Evolutionary conservation across 2,329 filamentous ascomycete species (phyloP), one percentile per base, ranked within the genome.

Genomic region (Fusarium phyllophilum): DNA sequence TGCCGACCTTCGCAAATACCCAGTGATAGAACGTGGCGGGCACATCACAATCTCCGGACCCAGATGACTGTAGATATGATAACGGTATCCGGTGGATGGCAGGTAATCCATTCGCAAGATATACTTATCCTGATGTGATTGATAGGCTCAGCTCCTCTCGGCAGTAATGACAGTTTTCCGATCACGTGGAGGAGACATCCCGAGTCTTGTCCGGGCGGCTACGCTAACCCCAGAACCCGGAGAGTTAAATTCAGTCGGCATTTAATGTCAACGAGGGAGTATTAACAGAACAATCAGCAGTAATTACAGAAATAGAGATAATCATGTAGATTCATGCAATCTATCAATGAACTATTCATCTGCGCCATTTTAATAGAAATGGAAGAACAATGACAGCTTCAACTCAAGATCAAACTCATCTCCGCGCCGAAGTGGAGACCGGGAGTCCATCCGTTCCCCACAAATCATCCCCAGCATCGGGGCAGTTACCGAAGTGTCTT

Each of bases 381-480:
- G 10, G 33, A 29, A 38, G 2, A 54, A n/a, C 1, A 29, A n/a
- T 13, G 1, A 1, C 13, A 24, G 3, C 20, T 38, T 20, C 1
- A 11, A 38, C 4, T 17, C 4, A 4, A 13, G 3, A 14, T 29
- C 9, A 22, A 33, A 1, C 29, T 36, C 31, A 24, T 4, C 34
- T 59, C 59, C 60, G 42, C 29, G 41, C 33, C 26, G 41, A 17
- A 31, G 52, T 70, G 59, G 67, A 60, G 52, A 56, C 66, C 67
- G 67, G 67, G 31, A 70, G 36, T 29, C 26, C 59, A 59, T 59
- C 67, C 67, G 67, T 70, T 61, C 66, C 42, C 66, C 66, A 68
- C 66, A 68, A 39, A 20, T 24, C 33, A 26, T 31, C 42, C 38
- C 52, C 59, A 70, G 24, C 66, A 70, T 70, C 67, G 67, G 67